Evolutionary conservation across 768 basidiomycete species (phyloP).

Genomic region (Mycena epipterygia): DNA sequence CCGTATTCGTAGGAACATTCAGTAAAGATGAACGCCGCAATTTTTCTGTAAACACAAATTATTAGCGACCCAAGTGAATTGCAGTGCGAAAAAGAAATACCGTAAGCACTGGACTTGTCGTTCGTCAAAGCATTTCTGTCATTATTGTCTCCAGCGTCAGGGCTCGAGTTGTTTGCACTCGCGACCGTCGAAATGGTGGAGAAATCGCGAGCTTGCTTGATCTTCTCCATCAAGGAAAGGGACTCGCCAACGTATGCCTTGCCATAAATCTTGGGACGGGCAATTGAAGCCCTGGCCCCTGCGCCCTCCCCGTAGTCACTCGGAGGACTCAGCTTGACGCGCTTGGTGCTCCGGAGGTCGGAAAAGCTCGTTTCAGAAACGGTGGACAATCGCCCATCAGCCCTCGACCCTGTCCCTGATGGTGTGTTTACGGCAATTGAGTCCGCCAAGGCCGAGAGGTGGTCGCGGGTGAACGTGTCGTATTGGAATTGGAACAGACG

Average conservation of each 20-base stretch:
- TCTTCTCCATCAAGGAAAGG: conserved; percentile 82
- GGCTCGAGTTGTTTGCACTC: conserved; percentile 52
- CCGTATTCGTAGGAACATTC: conserved; percentile 47
- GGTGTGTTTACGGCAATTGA: conserved; percentile 89
- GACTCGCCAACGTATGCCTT: conserved; percentile 87
- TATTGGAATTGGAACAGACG: conserved; percentile 95
- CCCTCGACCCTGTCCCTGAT: conserved; percentile 67
- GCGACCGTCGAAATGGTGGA: conserved; percentile 79
- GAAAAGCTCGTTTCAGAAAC: conserved; percentile 64
- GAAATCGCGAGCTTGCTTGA: conserved; percentile 82
- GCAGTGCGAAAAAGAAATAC: conserved; percentile 38
- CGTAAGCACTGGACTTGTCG: conserved; percentile 36
- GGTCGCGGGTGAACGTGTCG: conserved; percentile 96
- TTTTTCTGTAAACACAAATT: conserved; percentile 40
- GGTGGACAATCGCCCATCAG: conserved; percentile 59
- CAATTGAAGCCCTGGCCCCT: conserved; percentile 59
- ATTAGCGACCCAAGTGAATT: conserved; percentile 3
- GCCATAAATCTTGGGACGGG: conserved; percentile 61
- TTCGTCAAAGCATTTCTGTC: conserved; percentile 23
- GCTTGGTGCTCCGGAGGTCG: conserved; percentile 81
- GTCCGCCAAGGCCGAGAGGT: conserved; percentile 94
- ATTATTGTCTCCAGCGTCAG: conserved; percentile 38
- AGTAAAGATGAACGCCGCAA: conserved; percentile 50
- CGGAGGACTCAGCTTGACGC: conserved; percentile 81
- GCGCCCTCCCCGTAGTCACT: conserved; percentile 70